Conservation (phyloP, 257 asterid species). For the Oldenlandia corymbosa region DNA sequence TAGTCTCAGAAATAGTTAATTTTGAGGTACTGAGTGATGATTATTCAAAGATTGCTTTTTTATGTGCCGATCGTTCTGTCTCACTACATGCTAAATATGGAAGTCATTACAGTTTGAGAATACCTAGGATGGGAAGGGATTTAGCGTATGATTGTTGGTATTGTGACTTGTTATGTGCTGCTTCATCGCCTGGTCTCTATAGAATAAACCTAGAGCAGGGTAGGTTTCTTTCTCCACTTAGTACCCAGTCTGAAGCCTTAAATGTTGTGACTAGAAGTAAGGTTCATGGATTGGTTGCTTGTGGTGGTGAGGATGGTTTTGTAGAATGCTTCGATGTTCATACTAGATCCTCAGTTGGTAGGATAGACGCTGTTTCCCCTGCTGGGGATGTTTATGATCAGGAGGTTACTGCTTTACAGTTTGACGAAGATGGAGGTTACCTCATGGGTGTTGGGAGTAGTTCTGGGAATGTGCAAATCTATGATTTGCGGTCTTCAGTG, state of each 20-base stretch:
- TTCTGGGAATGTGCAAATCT: slow-evolving; percentile 79
- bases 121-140: slow-evolving; percentile 99
- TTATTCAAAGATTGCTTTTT: slow-evolving; percentile 87
- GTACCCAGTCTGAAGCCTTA: slow-evolving; percentile 81
- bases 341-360: slow-evolving; percentile 82
- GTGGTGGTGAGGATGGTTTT: slow-evolving; percentile 97
- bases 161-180: slow-evolving; percentile 95
- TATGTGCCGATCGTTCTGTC: slow-evolving; percentile 91
- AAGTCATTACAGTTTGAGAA: slow-evolving; percentile 82
- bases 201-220: slow-evolving; percentile 97
- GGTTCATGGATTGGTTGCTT: slow-evolving; percentile 80
- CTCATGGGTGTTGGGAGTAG: slow-evolving; percentile 92
- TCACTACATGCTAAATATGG: slow-evolving; percentile 94
- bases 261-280: slow-evolving; percentile 90
- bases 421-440: slow-evolving; percentile 71
- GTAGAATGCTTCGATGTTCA: slow-evolving; percentile 90
- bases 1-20: slow-evolving; percentile 76
- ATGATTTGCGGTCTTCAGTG: slow-evolving; percentile 76
- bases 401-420: slow-evolving; percentile 92
- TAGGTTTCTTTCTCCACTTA: slow-evolving; percentile 75
- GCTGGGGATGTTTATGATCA: slow-evolving; percentile 62
- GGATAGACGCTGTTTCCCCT: slow-evolving; percentile 59
- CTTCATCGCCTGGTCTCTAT: slow-evolving; percentile 93
- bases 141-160: slow-evolving; percentile 86
- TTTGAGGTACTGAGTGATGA: slow-evolving; percentile 92